Evolutionary conservation across 352 stramenopile species (phyloP).

Genomic region (Phytophthora sp.): DNA sequence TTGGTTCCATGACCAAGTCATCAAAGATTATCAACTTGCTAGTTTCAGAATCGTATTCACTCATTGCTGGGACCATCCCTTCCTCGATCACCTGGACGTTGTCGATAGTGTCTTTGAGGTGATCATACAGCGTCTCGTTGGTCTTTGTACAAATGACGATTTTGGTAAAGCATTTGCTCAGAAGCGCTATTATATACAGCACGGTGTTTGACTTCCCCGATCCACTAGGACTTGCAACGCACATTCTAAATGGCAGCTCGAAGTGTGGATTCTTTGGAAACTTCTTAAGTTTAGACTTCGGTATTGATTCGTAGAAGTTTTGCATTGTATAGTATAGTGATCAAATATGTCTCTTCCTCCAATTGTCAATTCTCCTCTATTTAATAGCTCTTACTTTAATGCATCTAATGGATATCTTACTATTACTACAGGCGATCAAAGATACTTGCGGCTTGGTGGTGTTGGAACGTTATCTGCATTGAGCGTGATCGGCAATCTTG

Average conservation of each 20-base stretch:
- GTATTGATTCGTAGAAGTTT: slow-evolving; percentile 20
- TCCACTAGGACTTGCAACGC: not conserved
- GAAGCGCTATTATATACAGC: slow-evolving; percentile 10
- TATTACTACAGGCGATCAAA: not conserved
- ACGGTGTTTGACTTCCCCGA: slow-evolving; percentile 15
- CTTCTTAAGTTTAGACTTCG: slow-evolving; percentile 17
- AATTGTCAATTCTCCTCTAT: not conserved
- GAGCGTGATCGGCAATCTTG: not conserved
- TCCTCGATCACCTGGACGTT: slow-evolving; percentile 12
- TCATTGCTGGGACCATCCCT: slow-evolving; percentile 6
- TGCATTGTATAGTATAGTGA: slow-evolving; percentile 18
- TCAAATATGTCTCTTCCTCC: slow-evolving; percentile 25
- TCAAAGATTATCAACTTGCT: slow-evolving; percentile 21
- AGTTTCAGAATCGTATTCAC: slow-evolving; percentile 16
- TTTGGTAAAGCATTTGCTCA: slow-evolving; percentile 27
- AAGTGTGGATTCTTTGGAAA: slow-evolving; percentile 19
- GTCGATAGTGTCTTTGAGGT: slow-evolving; percentile 18
- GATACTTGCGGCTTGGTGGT: not conserved
- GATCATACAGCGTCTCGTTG: slow-evolving; percentile 21
- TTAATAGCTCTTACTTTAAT: not conserved
- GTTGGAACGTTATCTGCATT: not conserved
- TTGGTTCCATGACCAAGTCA: not conserved
- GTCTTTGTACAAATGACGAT: slow-evolving; percentile 18
- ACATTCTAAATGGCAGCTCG: slow-evolving; percentile 8
- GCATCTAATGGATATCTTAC: not conserved